Conservation (phyloP, 371 early-diverging fungal genomes). For the Lichtheimia ramosa region DNA sequence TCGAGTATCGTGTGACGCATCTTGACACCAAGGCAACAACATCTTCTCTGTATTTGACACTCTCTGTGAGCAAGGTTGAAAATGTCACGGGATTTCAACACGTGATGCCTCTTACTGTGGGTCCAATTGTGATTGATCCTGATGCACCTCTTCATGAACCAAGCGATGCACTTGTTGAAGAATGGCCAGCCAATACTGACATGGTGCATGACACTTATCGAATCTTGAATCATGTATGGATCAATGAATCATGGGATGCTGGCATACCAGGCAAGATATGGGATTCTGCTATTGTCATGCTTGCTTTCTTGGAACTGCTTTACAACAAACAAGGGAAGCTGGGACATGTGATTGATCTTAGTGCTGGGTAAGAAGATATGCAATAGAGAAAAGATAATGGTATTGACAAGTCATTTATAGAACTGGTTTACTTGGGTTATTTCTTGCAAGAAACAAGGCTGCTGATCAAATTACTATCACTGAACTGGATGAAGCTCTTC, state of each 20-base stretch:
- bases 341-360: conserved; percentile 50
- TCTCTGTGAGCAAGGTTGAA: not conserved
- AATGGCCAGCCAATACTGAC: conserved; percentile 26
- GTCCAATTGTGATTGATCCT: conserved; percentile 31
- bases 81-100: not conserved
- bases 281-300: conserved; percentile 62
- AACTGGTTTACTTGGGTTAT: conserved; percentile 58
- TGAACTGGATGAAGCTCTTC: conserved; percentile 54
- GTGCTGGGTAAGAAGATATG: conserved; percentile 46
- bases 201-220: conserved; percentile 42
- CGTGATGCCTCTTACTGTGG: conserved; percentile 46
- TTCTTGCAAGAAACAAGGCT: conserved; percentile 36
- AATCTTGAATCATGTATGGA: conserved; percentile 33
- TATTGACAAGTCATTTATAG: conserved; percentile 17
- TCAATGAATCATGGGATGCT: conserved; percentile 59
- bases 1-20: conserved; percentile 41
- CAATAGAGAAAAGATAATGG: not conserved
- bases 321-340: conserved; percentile 28
- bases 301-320: conserved; percentile 39
- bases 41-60: conserved; percentile 17
- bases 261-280: conserved; percentile 66
- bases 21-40: not conserved
- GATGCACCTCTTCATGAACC: not conserved
- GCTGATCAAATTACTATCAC: conserved; percentile 45
- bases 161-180: conserved; percentile 18